These are phyloP conservation scores for Pseudopithomyces chartarum DNA, from an alignment of 2,329 filamentous ascomycete species.

Conservation along the genomic window DNA sequence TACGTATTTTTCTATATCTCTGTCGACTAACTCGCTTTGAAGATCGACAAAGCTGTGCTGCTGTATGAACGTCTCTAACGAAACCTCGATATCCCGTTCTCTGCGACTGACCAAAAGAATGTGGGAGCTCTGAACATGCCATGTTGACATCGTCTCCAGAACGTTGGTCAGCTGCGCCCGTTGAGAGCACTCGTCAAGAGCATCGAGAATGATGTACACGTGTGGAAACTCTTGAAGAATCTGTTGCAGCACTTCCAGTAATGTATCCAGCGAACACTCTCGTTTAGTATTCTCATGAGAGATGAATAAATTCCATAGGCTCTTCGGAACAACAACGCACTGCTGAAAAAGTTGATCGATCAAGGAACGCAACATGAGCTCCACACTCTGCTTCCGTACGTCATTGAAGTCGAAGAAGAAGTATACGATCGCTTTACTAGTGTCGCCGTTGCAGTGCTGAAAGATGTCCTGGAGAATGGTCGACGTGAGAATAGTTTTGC, in stretches of 20 bases:
- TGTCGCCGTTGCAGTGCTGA: slow-evolving; percentile 2
- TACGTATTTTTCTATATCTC: slow-evolving; percentile 25
- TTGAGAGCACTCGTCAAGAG: slow-evolving; percentile 27
- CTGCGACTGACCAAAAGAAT: slow-evolving; percentile 26
- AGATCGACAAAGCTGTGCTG: slow-evolving; percentile 15
- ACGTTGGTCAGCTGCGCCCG: slow-evolving; percentile 19
- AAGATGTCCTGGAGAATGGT: slow-evolving; percentile 22
- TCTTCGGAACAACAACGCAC: slow-evolving; percentile 11
- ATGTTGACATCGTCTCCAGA: slow-evolving; percentile 18
- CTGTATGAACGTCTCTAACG: slow-evolving; percentile 14
- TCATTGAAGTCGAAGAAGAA: slow-evolving; percentile 40
- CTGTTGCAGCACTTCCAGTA: slow-evolving; percentile 21
- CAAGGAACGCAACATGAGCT: slow-evolving; percentile 40
- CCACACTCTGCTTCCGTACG: slow-evolving; percentile 33
- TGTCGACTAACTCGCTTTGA: slow-evolving; percentile 22
- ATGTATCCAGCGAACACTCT: slow-evolving; percentile 24
- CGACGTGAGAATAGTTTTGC: slow-evolving; percentile 21
- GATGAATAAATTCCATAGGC: slow-evolving; percentile 27
- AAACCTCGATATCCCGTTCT: slow-evolving; percentile 24
- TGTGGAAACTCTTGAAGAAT: slow-evolving; percentile 29
- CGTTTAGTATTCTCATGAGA: slow-evolving; percentile 23
- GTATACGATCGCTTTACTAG: slow-evolving; percentile 14
- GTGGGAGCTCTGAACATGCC: slow-evolving; percentile 21
- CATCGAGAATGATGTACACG: slow-evolving; percentile 23
- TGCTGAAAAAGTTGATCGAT: slow-evolving; percentile 39